Evolutionary conservation across 1,139 yeast species (phyloP).

Genomic region (Candida sanyaensis): DNA sequence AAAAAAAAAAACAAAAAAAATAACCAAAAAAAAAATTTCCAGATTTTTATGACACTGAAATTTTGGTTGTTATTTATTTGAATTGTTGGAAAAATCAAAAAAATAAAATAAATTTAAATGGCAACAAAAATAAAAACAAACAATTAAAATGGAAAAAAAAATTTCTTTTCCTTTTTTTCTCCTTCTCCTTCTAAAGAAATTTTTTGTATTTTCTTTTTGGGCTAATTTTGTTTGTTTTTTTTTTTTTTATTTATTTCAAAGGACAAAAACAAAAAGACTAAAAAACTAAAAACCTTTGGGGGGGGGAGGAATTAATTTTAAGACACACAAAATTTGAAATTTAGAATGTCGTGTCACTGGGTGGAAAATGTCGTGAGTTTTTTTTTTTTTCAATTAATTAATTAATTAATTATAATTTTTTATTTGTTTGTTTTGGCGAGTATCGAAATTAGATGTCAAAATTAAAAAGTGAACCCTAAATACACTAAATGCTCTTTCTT

Average conservation of each 20-base stretch:
- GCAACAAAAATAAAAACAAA: background rate
- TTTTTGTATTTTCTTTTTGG: too few species aligned
- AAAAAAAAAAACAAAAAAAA: background rate
- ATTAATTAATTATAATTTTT: too few species aligned
- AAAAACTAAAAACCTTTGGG: background rate
- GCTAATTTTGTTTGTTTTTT: too few species aligned
- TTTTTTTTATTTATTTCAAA: too few species aligned
- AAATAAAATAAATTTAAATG: background rate
- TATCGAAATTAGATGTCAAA: background rate
- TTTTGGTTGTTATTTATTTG: conserved; percentile 1
- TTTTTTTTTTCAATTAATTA: too few species aligned
- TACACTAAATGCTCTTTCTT: background rate
- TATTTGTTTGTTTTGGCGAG: background rate
- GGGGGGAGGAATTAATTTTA: background rate
- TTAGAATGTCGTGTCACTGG: background rate
- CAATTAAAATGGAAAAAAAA: background rate
- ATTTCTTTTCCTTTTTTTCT: background rate
- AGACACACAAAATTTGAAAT: background rate
- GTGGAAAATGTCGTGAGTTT: background rate
- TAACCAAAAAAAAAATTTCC: too few species aligned
- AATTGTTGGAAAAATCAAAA: too few species aligned
- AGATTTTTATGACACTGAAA: conserved; percentile 2
- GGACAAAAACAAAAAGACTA: too few species aligned
- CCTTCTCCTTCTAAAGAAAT: too few species aligned
- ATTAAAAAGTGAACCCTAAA: background rate